Evolutionary conservation across 2,329 filamentous ascomycete genomes (phyloP), one percentile per base, ranked within the genome.

Genomic region (Penicillium decumbens): DNA sequence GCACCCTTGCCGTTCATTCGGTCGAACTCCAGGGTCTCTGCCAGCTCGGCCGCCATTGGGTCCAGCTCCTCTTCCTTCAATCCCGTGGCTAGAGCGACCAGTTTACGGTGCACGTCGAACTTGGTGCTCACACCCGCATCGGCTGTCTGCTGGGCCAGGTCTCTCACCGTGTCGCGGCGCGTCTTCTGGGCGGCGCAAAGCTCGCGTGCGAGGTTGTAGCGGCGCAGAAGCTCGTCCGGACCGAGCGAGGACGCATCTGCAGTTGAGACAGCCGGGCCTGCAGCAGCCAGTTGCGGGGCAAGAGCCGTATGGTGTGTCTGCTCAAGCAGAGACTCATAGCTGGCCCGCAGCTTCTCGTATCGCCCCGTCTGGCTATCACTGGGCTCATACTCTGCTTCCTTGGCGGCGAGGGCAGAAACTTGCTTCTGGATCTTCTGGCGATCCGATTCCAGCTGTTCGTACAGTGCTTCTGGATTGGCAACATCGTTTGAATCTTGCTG

Each of bases 401-500:
- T 71, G 13, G 67, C 65, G 23, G 64, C 52, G 25, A 75, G 54
- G 1, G 59, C 54, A n/a, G 63, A 63, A 9, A 63, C 60, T 44
- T 76, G 70, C 45, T 69, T 66, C 33, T 70, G 69, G 18, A 75
- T 71, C 45, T 70, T 69, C 54, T 69, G 66, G 15, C 73, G 68
- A 59, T 77, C 73, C 8, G 64, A 57, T 55, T 77, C 73, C 13
- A 75, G 55, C 46, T 73, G 71, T 41, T 70, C 66, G 35, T 68
- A 68, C 8, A 75, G 56, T 2, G 68, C 64, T 43, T 73, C 66
- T 1, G 72, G 70, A 47, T 75, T 73, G 8, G 65, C 62, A n/a
- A 71, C 63, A 41, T 72, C 69, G 41, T 69, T 70, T 6, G 67
- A 65, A 38, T 67, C 67, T 46, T 77, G 76, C 13, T 89, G 75